These are phyloP conservation scores for Neopestalotiopsis rosae DNA, from an alignment of 2,329 filamentous ascomycete species.

Conservation along the genomic window DNA sequence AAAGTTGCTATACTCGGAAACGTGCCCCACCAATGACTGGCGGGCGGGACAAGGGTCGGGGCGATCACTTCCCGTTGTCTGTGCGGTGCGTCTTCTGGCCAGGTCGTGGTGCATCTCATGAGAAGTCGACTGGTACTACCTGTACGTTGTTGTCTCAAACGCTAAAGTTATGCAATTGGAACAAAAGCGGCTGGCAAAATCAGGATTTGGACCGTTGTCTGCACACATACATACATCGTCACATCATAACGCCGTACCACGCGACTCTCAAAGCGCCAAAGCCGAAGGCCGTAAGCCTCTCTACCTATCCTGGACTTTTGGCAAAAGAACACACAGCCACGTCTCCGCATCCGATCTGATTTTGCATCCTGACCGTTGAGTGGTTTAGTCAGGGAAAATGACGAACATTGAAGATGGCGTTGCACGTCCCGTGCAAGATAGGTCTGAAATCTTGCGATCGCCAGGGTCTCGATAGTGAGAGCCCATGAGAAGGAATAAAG, in stretches of 20 bases:
- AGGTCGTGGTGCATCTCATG: not conserved
- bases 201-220: not conserved
- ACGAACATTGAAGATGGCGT: not conserved
- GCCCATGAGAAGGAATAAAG: not conserved
- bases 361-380: not conserved
- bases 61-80: not conserved
- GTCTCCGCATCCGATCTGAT: not conserved
- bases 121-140: not conserved
- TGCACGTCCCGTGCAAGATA: not conserved
- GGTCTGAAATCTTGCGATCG: not conserved
- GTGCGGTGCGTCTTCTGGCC: not conserved
- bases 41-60: not conserved
- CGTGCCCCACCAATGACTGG: constrained; percentile 6
- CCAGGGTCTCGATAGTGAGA: not conserved
- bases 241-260: not conserved
- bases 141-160: too few species aligned
- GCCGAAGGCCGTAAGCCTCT: not conserved
- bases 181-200: not conserved
- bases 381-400: not conserved
- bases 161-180: not conserved
- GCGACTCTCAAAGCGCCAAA: not conserved
- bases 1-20: constrained; percentile 11
- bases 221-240: not conserved
- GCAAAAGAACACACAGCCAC: not conserved
- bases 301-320: too few species aligned